Evolutionary conservation across 352 stramenopile species (phyloP).

Genomic region (Phytophthora pisi): DNA sequence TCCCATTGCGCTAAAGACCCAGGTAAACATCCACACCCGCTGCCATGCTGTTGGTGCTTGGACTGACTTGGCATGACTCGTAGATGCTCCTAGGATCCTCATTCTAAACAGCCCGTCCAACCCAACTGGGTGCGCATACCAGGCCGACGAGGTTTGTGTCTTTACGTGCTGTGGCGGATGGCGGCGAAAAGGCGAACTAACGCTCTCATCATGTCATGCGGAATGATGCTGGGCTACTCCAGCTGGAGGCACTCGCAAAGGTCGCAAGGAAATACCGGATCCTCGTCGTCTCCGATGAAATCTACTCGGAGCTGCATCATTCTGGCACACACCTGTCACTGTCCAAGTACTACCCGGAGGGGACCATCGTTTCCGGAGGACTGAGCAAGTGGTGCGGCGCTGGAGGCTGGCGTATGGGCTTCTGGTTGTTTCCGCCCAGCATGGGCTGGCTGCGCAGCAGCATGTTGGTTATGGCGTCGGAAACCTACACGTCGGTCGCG

Average conservation of each 20-base stretch:
- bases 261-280: constrained; percentile 86
- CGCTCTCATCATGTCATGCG: not conserved
- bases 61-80: constrained; percentile 2
- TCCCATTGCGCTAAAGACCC: constrained; percentile 78
- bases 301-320: constrained; percentile 89
- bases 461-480: constrained; percentile 90
- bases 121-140: constrained; percentile 84
- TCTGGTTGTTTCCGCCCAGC: constrained; percentile 83
- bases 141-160: constrained; percentile 63
- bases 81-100: constrained; percentile 83
- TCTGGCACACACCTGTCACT: constrained; percentile 78
- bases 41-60: not conserved
- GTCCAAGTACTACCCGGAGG: constrained; percentile 87
- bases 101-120: constrained; percentile 90
- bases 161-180: not conserved
- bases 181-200: constrained; percentile 11
- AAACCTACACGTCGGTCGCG: constrained; percentile 89
- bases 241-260: constrained; percentile 69
- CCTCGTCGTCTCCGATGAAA: constrained; percentile 90
- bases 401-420: constrained; percentile 88
- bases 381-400: constrained; percentile 90
- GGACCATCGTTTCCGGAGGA: constrained; percentile 86
- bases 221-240: not conserved
- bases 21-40: constrained; percentile 36
- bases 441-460: constrained; percentile 84